These are phyloP conservation scores for Coprinellus aureogranulatus DNA, from an alignment of 768 basidiomycete species.

Conservation along the genomic window DNA sequence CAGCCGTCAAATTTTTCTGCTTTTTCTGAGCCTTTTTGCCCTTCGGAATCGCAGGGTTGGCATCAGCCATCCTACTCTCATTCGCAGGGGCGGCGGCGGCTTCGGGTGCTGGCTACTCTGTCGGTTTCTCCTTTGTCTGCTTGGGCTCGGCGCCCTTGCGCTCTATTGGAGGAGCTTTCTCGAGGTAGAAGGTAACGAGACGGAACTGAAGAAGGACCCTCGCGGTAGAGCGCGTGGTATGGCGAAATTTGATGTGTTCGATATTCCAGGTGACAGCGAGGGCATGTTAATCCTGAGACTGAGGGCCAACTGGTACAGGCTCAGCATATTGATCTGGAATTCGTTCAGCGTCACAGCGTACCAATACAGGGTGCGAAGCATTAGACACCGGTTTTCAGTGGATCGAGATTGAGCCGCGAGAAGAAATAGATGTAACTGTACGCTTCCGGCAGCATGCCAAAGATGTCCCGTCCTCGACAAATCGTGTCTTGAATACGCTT, in stretches of 20 bases:
- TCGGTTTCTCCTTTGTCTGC: slow-evolving; percentile 75
- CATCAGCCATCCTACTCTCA: slow-evolving; percentile 11
- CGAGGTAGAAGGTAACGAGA: slow-evolving; percentile 66
- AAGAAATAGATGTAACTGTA: no score
- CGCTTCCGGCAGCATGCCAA: no score
- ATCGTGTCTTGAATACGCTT: no score
- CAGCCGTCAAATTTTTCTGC: slow-evolving; percentile 47
- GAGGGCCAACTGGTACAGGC: slow-evolving; percentile 44
- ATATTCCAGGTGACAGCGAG: slow-evolving; percentile 91
- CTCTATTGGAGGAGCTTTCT: slow-evolving; percentile 69
- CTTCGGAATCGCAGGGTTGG: slow-evolving; percentile 11
- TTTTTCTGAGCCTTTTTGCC: slow-evolving; percentile 43
- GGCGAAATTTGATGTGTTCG: slow-evolving; percentile 67
- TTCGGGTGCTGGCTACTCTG: slow-evolving; percentile 29
- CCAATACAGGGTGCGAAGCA: slow-evolving; percentile 78
- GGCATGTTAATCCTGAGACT: slow-evolving; percentile 70
- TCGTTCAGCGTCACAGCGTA: slow-evolving; percentile 40
- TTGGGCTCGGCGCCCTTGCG: slow-evolving; percentile 61
- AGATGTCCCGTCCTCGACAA: no score
- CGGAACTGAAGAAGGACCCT: slow-evolving; percentile 57
- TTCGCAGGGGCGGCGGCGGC: slow-evolving; percentile 14
- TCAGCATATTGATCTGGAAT: neutral
- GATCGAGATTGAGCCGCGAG: no score
- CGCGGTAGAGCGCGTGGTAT: slow-evolving; percentile 46
- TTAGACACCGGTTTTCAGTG: no score